phyloP scores from a whole-genome alignment of 805 yeast genomes.

The Saccharomycopsis microspora region DNA sequence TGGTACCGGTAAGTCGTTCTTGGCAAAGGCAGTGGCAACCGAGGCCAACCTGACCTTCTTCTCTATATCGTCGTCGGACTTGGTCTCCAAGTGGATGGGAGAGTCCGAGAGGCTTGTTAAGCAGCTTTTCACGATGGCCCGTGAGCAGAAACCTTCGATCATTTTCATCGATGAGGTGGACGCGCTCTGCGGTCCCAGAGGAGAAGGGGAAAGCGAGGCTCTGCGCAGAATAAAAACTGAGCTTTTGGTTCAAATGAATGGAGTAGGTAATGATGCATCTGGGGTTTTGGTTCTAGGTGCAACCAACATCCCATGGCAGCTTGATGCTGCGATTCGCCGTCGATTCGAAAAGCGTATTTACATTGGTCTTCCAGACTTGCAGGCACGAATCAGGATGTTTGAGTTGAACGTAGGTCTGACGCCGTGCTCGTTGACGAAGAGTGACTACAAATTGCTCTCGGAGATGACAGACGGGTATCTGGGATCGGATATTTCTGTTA shows the following conservation, averaged over 20 bases:
- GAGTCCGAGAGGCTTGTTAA: constrained; percentile 94
- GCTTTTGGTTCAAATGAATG: constrained; percentile 94
- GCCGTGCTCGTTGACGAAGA: constrained; percentile 64
- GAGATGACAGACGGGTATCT: constrained; percentile 96
- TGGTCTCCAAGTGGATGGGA: constrained; percentile 99
- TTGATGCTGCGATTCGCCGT: constrained; percentile 94
- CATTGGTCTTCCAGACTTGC: constrained; percentile 89
- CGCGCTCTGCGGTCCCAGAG: constrained; percentile 95
- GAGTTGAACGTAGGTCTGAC: constrained; percentile 86
- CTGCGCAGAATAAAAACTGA: constrained; percentile 94
- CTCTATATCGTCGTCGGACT: constrained; percentile 90
- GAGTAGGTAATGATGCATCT: constrained; percentile 88
- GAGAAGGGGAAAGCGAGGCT: constrained; percentile 96
- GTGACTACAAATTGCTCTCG: constrained; percentile 69
- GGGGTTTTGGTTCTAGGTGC: constrained; percentile 96
- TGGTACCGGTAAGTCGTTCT: constrained; percentile 94
- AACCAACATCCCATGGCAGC: constrained; percentile 97
- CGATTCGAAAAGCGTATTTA: constrained; percentile 93
- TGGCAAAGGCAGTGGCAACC: constrained; percentile 98
- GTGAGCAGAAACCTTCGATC: constrained; percentile 91
- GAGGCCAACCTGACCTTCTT: constrained; percentile 96
- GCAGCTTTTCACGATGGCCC: constrained; percentile 89
- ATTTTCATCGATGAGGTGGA: constrained; percentile 97
- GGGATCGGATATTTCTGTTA: constrained; percentile 95
- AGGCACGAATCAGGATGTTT: constrained; percentile 88